Conservation (phyloP, 257 asterid genomes). For the Schizonepeta tenuifolia region DNA sequence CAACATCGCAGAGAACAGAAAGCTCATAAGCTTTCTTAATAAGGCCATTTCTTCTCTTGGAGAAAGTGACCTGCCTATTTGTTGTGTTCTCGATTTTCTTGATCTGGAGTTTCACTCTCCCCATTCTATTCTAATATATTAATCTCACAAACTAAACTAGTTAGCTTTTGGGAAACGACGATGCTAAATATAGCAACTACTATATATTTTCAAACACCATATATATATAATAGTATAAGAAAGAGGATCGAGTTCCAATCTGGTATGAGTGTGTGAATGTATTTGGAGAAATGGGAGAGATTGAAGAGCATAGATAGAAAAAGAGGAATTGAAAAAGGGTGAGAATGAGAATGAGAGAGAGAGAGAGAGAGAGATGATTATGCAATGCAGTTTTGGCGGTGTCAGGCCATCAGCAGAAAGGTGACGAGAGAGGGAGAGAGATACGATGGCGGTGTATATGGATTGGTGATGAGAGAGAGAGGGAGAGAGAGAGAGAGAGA, state of each 20-base stretch:
- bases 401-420: conserved; percentile 55
- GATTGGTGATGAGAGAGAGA: conserved; percentile 16
- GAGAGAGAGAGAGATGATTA: conserved; percentile 22
- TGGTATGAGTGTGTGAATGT: too few species aligned
- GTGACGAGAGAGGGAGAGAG: conserved; percentile 54
- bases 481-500: background rate
- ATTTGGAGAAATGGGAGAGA: too few species aligned
- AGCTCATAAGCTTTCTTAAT: conserved; percentile 97
- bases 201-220: too few species aligned
- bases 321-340: background rate
- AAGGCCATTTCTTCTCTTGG: conserved; percentile 94
- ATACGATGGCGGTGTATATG: conserved; percentile 57
- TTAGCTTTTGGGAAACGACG: conserved; percentile 31
- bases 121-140: conserved; percentile 43
- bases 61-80: conserved; percentile 96
- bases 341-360: conserved; percentile 27
- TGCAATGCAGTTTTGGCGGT: conserved; percentile 48
- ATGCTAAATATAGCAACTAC: background rate
- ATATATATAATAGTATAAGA: too few species aligned
- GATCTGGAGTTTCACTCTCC: conserved; percentile 94
- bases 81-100: conserved; percentile 94
- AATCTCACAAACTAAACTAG: too few species aligned
- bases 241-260: too few species aligned
- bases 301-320: background rate
- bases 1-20: conserved; percentile 96